A percentile compares a stretch with the other conserved stretches of the same genome.
Evolutionary conservation across 768 basidiomycete species (phyloP).

Genomic region (Rubroboletus pulcherrimus): DNA sequence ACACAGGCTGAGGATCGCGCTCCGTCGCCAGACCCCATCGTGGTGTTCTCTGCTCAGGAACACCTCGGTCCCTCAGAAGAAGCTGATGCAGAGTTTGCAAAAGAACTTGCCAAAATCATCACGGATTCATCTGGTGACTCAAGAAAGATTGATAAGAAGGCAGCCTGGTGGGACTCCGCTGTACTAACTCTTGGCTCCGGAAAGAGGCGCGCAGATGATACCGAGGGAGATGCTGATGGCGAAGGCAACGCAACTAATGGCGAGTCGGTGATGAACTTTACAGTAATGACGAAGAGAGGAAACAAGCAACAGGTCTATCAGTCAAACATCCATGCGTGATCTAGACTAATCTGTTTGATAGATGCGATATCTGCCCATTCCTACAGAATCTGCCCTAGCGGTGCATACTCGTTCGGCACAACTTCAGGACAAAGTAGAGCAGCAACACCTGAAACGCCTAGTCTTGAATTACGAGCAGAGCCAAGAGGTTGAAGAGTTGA

Average conservation of each 20-base stretch:
- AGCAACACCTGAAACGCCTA: slow-evolving; percentile 94
- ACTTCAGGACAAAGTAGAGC: slow-evolving; percentile 91
- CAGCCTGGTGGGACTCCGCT: slow-evolving; percentile 87
- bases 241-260: slow-evolving; percentile 31
- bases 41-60: slow-evolving; percentile 70
- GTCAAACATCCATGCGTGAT: slow-evolving; percentile 2
- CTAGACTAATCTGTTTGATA: slow-evolving; percentile 30
- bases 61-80: slow-evolving; percentile 80
- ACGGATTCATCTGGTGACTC: slow-evolving; percentile 82
- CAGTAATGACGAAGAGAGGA: slow-evolving; percentile 86
- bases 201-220: slow-evolving; percentile 63
- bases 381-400: slow-evolving; percentile 82
- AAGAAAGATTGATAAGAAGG: slow-evolving; percentile 84
- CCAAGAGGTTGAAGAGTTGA: slow-evolving; percentile 80
- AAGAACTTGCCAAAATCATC: slow-evolving; percentile 93
- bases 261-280: slow-evolving; percentile 77
- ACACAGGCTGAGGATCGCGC: slow-evolving; percentile 58
- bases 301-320: slow-evolving; percentile 78
- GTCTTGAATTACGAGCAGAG: slow-evolving; percentile 90
- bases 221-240: slow-evolving; percentile 47
- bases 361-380: slow-evolving; percentile 87
- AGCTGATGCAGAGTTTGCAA: slow-evolving; percentile 89
- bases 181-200: slow-evolving; percentile 63
- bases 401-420: slow-evolving; percentile 90
- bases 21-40: slow-evolving; percentile 78